phyloP scores from a whole-genome alignment of 2,329 filamentous ascomycete genomes.

The Alternaria panax region DNA sequence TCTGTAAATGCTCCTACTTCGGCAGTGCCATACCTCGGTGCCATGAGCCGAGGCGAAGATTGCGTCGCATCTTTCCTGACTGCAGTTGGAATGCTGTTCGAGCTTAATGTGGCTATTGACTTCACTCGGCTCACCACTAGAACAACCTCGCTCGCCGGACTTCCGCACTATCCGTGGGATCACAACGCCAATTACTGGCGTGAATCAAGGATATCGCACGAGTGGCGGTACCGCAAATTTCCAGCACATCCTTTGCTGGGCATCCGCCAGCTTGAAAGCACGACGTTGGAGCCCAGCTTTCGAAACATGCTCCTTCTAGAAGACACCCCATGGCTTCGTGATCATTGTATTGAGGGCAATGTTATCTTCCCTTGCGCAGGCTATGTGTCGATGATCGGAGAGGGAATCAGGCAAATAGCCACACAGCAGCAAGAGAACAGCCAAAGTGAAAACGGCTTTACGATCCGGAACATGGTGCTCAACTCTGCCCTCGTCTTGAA shows the following conservation, averaged over 20 bases:
- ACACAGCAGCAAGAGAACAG: too few species aligned
- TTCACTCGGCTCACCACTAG: not conserved
- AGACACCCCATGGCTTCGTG: conserved; percentile 55
- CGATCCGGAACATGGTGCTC: not conserved
- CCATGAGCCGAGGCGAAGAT: not conserved
- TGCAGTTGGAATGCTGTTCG: not conserved
- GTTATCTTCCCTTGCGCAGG: conserved; percentile 31
- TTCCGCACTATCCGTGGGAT: not conserved
- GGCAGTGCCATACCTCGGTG: not conserved
- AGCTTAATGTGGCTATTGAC: not conserved
- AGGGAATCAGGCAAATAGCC: conserved; percentile 8
- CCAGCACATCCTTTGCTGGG: conserved; percentile 25
- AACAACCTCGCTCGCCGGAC: not conserved
- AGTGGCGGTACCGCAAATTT: not conserved
- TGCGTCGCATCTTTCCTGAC: not conserved
- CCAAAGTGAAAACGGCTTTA: too few species aligned
- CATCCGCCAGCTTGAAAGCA: not conserved
- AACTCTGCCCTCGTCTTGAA: not conserved
- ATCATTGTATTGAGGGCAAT: conserved; percentile 45
- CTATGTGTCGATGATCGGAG: conserved; percentile 6
- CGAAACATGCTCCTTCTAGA: conserved; percentile 36
- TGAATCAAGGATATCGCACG: not conserved
- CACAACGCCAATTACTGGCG: not conserved
- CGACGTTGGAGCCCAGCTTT: conserved; percentile 4
- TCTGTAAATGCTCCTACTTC: too few species aligned